phyloP scores from a whole-genome alignment of 495 filamentous ascomycete genomes.

The Evansstolkia leycettana region DNA sequence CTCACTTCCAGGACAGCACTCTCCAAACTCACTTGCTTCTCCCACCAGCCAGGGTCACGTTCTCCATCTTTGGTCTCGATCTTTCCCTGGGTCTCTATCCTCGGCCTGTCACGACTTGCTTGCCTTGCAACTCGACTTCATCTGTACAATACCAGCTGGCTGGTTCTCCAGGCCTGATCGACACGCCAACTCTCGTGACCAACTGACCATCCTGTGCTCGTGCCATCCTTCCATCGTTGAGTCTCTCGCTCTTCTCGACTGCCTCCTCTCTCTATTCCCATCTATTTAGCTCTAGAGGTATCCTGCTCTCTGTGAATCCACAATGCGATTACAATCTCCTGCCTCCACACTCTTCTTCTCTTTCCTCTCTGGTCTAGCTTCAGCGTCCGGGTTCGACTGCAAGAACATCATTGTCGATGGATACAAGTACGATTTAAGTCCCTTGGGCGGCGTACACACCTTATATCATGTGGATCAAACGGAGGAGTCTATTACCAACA shows the following conservation, averaged over 20 bases:
- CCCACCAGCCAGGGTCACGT: not conserved
- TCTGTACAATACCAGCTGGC: slow-evolving; percentile 1
- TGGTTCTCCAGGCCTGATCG: not conserved
- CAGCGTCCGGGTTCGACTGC: slow-evolving; percentile 49
- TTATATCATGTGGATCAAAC: slow-evolving; percentile 44
- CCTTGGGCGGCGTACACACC: slow-evolving; percentile 65
- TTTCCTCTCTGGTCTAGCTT: slow-evolving; percentile 25
- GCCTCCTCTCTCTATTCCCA: slow-evolving; percentile 1
- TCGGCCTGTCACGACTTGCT: not conserved
- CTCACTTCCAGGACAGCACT: no score
- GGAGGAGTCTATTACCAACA: slow-evolving; percentile 44
- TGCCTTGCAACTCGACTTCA: no score
- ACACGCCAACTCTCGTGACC: not conserved
- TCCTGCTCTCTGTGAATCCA: not conserved
- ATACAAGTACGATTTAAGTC: slow-evolving; percentile 50
- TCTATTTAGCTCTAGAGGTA: not conserved
- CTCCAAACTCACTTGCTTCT: no score
- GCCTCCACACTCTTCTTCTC: slow-evolving; percentile 35
- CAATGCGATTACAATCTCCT: slow-evolving; percentile 28
- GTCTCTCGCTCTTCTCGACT: slow-evolving; percentile 1
- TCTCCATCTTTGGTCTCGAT: not conserved
- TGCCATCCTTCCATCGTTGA: not conserved
- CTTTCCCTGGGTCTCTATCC: not conserved
- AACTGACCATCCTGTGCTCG: not conserved
- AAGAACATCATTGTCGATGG: slow-evolving; percentile 41